Conservation (phyloP, 176 grass and related monocot species). For the Dactylis glomerata region DNA sequence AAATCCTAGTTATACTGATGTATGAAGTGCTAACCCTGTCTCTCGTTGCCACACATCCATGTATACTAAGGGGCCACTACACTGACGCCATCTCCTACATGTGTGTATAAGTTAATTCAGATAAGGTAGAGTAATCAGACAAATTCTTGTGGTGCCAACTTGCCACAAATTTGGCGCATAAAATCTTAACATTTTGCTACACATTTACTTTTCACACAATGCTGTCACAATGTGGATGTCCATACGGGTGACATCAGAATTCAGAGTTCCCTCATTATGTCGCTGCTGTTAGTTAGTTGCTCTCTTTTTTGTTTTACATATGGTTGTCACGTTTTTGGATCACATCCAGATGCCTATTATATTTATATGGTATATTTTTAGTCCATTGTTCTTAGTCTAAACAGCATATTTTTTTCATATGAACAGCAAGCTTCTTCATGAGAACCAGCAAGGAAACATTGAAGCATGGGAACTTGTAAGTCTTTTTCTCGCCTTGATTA, state of each 20-base stretch:
- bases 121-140: not conserved
- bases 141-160: not conserved
- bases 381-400: conserved; percentile 15
- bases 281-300: not conserved
- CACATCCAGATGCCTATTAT: not conserved
- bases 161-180: not conserved
- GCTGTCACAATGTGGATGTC: not conserved
- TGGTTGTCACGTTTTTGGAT: not conserved
- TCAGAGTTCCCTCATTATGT: not conserved
- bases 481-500: not conserved
- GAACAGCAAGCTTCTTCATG: conserved; percentile 57
- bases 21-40: not conserved
- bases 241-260: not conserved
- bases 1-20: not conserved
- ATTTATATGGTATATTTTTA: conserved; percentile 3
- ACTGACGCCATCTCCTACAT: not conserved
- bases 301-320: not conserved
- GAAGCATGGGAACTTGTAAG: conserved; percentile 53
- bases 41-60: not conserved
- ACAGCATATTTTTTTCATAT: conserved; percentile 23
- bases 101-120: not conserved
- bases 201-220: not conserved
- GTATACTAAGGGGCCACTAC: not conserved
- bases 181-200: not conserved
- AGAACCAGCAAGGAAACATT: conserved; percentile 37